Conservation (phyloP, 805 yeast genomes). For the Suhomyces prunicola region DNA sequence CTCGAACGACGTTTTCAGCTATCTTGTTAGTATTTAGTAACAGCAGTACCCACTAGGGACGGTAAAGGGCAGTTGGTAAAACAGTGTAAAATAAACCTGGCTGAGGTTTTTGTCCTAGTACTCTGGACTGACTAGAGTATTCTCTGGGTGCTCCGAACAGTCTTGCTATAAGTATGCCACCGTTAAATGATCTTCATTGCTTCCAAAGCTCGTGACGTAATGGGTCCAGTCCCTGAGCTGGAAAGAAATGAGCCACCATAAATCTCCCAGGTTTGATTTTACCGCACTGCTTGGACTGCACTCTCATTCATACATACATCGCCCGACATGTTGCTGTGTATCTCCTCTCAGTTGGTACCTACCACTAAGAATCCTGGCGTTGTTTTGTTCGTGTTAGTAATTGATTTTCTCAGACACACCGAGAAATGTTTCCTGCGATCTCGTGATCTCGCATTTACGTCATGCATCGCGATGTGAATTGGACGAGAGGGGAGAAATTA, state of each 20-base stretch:
- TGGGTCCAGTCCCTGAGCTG: slow-evolving; percentile 1
- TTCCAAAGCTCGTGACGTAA: slow-evolving; percentile 3
- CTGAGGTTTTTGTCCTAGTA: not conserved
- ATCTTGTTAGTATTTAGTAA: not conserved
- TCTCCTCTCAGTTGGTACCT: not conserved
- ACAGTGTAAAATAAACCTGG: not conserved
- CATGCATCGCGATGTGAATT: not conserved
- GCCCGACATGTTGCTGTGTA: slow-evolving; percentile 7
- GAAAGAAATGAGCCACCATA: not conserved
- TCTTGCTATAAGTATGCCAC: not conserved
- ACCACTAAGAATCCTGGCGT: not conserved
- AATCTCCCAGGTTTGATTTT: not conserved
- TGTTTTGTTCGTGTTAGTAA: not conserved
- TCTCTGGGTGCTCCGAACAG: not conserved
- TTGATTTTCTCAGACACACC: not conserved
- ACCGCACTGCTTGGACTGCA: not conserved
- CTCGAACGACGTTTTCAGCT: slow-evolving; percentile 47
- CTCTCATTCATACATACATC: slow-evolving; percentile 8
- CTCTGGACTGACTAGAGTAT: too few species aligned
- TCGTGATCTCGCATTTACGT: slow-evolving; percentile 4
- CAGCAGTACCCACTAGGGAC: not conserved
- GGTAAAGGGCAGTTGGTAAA: not conserved
- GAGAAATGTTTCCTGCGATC: not conserved
- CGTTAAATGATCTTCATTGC: not conserved
- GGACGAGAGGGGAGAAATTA: not conserved